phyloP scores from a whole-genome alignment of 345 rosid genomes.

The Populus pruinosa region DNA sequence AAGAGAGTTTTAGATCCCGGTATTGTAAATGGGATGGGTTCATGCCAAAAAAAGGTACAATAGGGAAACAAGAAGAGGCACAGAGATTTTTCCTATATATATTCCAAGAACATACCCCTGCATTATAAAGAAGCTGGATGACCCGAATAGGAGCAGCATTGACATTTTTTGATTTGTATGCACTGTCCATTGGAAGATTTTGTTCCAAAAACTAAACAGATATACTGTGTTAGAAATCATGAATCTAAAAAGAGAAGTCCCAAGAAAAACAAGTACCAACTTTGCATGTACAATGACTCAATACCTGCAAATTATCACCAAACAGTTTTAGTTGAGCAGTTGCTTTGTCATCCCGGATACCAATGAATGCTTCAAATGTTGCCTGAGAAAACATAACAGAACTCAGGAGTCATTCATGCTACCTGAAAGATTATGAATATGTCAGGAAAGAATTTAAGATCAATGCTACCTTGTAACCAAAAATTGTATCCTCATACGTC shows the following conservation, averaged over 20 bases:
- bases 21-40: not conserved
- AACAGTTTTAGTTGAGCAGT: slow-evolving; percentile 80
- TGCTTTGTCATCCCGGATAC: slow-evolving; percentile 78
- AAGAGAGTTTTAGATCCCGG: not conserved
- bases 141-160: slow-evolving; percentile 93
- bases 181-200: slow-evolving; percentile 78
- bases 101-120: slow-evolving; percentile 64
- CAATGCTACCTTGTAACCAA: slow-evolving; percentile 84
- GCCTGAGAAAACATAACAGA: slow-evolving; percentile 44
- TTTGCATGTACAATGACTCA: slow-evolving; percentile 5
- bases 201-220: slow-evolving; percentile 63
- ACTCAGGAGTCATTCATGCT: not conserved
- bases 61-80: too few species aligned
- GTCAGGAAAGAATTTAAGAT: slow-evolving; percentile 1
- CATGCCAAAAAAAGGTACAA: too few species aligned
- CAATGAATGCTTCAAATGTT: slow-evolving; percentile 85
- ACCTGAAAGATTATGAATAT: not conserved
- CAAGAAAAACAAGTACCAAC: slow-evolving; percentile 10
- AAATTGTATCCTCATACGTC: slow-evolving; percentile 86
- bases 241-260: slow-evolving; percentile 13
- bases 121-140: slow-evolving; percentile 69
- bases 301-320: slow-evolving; percentile 81
- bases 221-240: not conserved
- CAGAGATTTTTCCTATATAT: not conserved
- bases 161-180: slow-evolving; percentile 67